Conservation (phyloP, 176 grass and related monocot species). For the Avena eriantha region DNA sequence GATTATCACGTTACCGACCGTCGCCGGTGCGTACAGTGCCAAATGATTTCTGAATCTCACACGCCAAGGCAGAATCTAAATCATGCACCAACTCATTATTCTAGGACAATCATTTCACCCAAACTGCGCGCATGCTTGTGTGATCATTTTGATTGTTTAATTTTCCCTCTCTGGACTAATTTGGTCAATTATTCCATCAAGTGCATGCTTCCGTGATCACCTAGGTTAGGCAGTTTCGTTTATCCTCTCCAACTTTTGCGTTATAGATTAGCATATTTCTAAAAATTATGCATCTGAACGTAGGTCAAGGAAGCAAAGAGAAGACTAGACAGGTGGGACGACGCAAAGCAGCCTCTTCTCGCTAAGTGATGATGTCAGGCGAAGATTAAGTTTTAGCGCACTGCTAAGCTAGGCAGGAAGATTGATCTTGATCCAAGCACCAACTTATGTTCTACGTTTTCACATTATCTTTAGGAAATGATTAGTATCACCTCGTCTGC, state of each 20-base stretch:
- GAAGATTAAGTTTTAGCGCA: not conserved
- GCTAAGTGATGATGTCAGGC: conserved; percentile 37
- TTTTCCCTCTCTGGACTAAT: not conserved
- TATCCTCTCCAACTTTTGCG: not conserved
- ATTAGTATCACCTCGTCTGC: not conserved
- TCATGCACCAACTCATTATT: not conserved
- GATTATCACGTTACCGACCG: not conserved
- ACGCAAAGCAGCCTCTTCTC: conserved; percentile 57
- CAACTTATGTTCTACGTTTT: not conserved
- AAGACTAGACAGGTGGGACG: conserved; percentile 79
- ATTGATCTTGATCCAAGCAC: conserved; percentile 12
- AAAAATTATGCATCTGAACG: not conserved
- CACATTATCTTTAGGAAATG: not conserved
- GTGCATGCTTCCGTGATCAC: not conserved
- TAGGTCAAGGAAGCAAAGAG: conserved; percentile 66
- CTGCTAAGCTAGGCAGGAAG: conserved; percentile 21
- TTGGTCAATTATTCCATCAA: conserved; percentile 17
- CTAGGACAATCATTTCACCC: conserved; percentile 22
- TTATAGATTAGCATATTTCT: not conserved
- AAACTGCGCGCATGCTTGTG: not conserved
- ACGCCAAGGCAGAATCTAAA: conserved; percentile 23
- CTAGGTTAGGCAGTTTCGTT: not conserved
- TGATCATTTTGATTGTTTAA: not conserved
- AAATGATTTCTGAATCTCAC: conserved; percentile 42
- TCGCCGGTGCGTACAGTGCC: conserved; percentile 6